These are phyloP conservation scores for Cryptosporidium parvum DNA, from an alignment of 169 alveolate species.

Conservation along the genomic window DNA sequence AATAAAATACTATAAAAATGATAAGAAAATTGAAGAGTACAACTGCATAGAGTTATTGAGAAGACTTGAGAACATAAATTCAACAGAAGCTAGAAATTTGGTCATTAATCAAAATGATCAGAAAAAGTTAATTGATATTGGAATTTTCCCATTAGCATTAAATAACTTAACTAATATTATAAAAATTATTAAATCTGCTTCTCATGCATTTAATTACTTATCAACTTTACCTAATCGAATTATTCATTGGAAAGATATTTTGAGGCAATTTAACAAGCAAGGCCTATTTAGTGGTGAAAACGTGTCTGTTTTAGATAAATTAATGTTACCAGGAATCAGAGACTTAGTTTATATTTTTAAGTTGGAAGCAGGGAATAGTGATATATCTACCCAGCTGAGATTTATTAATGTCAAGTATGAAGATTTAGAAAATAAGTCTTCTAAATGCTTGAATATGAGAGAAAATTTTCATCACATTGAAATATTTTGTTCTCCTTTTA, in stretches of 20 bases:
- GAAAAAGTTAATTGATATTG: background rate
- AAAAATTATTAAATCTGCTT: conserved; percentile 17
- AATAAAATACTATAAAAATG: conserved; percentile 16
- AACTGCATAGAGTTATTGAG: background rate
- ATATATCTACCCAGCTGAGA: background rate
- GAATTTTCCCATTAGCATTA: background rate
- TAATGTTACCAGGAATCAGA: conserved; percentile 22
- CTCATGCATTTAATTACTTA: conserved; percentile 36
- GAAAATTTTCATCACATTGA: conserved; percentile 4
- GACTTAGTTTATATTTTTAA: conserved; percentile 23
- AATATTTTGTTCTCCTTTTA: conserved; percentile 21
- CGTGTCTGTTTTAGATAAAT: background rate
- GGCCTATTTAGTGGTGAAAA: background rate
- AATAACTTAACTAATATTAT: background rate
- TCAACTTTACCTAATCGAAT: conserved; percentile 14
- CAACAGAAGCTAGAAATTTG: conserved; percentile 22
- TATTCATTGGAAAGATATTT: conserved; percentile 14
- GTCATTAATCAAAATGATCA: conserved; percentile 32
- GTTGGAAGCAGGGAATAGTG: background rate
- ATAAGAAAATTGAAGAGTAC: background rate
- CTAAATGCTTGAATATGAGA: background rate
- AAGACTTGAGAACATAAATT: conserved; percentile 12
- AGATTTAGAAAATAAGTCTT: background rate
- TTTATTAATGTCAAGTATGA: conserved; percentile 15
- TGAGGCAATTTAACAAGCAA: background rate